Evolutionary conservation across 345 rosid species (phyloP).

Genomic region (Gossypium thurberi): DNA sequence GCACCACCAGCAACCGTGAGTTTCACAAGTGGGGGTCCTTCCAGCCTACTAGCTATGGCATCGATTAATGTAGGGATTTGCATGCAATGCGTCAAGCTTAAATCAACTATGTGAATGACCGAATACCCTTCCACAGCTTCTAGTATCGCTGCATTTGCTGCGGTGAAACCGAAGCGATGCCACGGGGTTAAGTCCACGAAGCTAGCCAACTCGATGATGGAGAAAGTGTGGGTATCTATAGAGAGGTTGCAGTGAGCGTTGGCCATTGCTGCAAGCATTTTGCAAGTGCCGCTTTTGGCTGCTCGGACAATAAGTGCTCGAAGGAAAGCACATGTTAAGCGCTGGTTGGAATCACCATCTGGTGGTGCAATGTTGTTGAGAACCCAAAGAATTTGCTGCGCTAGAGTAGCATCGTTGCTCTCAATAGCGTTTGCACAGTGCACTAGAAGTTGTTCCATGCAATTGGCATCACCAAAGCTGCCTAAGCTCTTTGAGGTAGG

Average conservation of each 20-base stretch:
- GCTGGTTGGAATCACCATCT: slow-evolving; percentile 81
- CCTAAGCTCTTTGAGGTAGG: slow-evolving; percentile 42
- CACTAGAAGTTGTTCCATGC: slow-evolving; percentile 84
- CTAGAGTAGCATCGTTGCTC: slow-evolving; percentile 63
- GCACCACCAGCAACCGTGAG: slow-evolving; percentile 51
- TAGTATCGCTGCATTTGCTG: slow-evolving; percentile 67
- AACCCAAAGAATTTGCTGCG: slow-evolving; percentile 90
- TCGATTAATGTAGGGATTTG: slow-evolving; percentile 88
- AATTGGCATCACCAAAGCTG: slow-evolving; percentile 60
- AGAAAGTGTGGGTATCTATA: slow-evolving; percentile 50
- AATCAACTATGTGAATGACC: slow-evolving; percentile 72
- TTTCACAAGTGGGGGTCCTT: slow-evolving; percentile 52
- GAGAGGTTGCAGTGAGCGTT: slow-evolving; percentile 33
- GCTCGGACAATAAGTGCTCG: slow-evolving; percentile 80
- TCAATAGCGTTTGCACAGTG: slow-evolving; percentile 91
- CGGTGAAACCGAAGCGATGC: slow-evolving; percentile 91
- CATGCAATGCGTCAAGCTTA: slow-evolving; percentile 87
- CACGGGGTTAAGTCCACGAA: slow-evolving; percentile 88
- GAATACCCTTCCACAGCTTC: slow-evolving; percentile 76
- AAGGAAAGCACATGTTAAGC: slow-evolving; percentile 62
- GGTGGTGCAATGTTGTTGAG: slow-evolving; percentile 81
- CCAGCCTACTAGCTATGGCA: slow-evolving; percentile 53
- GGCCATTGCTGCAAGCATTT: slow-evolving; percentile 48
- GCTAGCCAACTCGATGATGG: slow-evolving; percentile 66
- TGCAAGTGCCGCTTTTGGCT: slow-evolving; percentile 51